Conservation (phyloP, 164 flowering plant genomes). For the Liriodendron chinense region DNA sequence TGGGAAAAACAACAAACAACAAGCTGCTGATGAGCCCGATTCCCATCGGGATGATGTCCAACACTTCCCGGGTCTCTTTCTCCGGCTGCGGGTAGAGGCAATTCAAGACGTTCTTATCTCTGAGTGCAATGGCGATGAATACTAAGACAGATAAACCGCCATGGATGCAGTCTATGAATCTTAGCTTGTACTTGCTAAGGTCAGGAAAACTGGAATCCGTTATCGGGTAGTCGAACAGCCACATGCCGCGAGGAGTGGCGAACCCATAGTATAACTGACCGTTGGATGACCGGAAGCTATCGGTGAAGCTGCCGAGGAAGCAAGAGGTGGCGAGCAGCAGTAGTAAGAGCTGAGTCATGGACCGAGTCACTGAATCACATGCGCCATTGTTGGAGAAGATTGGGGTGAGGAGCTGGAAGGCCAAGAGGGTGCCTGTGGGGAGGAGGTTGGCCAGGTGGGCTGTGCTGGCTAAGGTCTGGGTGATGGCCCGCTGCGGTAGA, state of each 20-base stretch:
- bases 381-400: conserved; percentile 51
- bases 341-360: conserved; percentile 36
- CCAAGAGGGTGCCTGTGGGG: conserved; percentile 66
- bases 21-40: conserved; percentile 63
- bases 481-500: conserved; percentile 34
- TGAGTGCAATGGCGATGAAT: conserved; percentile 58
- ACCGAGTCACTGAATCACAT: conserved; percentile 35
- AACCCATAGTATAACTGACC: conserved; percentile 53
- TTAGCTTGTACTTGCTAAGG: conserved; percentile 45
- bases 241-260: conserved; percentile 54
- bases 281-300: conserved; percentile 37
- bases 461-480: conserved; percentile 43
- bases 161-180: conserved; percentile 58
- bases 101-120: conserved; percentile 54
- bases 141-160: conserved; percentile 58
- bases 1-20: conserved; percentile 75
- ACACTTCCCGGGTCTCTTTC: conserved; percentile 47
- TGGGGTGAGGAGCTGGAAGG: conserved; percentile 51
- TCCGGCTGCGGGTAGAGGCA: conserved; percentile 68
- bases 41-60: conserved; percentile 58
- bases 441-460: conserved; percentile 60
- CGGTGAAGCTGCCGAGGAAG: conserved; percentile 61
- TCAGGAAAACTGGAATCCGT: conserved; percentile 31
- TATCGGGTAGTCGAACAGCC: conserved; percentile 36
- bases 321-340: conserved; percentile 36